phyloP scores from a whole-genome alignment of 208 protist genomes.

The Crithidia fasciculata region DNA sequence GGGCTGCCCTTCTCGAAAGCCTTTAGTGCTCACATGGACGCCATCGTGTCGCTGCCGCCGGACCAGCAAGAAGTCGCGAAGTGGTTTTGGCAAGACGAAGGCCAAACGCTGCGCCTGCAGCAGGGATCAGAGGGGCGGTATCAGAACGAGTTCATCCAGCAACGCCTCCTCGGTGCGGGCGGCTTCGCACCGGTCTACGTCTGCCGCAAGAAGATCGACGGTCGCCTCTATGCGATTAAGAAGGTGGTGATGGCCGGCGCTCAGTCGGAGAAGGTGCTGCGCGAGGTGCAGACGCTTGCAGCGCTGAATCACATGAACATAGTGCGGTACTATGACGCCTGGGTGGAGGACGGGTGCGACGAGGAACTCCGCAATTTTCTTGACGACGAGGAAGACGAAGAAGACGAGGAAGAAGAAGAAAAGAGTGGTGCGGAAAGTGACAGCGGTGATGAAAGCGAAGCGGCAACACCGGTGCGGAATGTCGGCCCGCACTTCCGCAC shows the following conservation, averaged over 20 bases:
- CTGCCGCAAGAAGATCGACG: conserved; percentile 87
- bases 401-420: conserved; percentile 27
- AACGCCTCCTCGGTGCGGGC: conserved; percentile 72
- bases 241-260: conserved; percentile 77
- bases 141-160: conserved; percentile 83
- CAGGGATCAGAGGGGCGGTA: conserved; percentile 67
- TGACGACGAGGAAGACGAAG: conserved; percentile 45
- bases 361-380: conserved; percentile 74
- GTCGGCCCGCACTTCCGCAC: neutral
- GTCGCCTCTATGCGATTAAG: conserved; percentile 83
- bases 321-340: conserved; percentile 91
- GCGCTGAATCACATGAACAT: conserved; percentile 84
- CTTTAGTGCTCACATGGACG: conserved; percentile 47
- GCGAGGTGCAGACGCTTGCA: conserved; percentile 84
- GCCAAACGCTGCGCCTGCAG: conserved; percentile 48
- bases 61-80: conserved; percentile 51
- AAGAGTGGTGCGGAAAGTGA: neutral
- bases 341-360: conserved; percentile 85
- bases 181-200: conserved; percentile 88
- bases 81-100: conserved; percentile 83
- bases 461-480: no score
- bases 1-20: conserved; percentile 48
- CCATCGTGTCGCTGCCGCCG: conserved; percentile 27
- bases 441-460: no score
- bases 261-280: conserved; percentile 62